A percentile compares a stretch with the other conserved stretches of the same genome.
Evolutionary conservation across 1,284 basidiomycete species (phyloP).

Genomic region (Agaricales sp.): DNA sequence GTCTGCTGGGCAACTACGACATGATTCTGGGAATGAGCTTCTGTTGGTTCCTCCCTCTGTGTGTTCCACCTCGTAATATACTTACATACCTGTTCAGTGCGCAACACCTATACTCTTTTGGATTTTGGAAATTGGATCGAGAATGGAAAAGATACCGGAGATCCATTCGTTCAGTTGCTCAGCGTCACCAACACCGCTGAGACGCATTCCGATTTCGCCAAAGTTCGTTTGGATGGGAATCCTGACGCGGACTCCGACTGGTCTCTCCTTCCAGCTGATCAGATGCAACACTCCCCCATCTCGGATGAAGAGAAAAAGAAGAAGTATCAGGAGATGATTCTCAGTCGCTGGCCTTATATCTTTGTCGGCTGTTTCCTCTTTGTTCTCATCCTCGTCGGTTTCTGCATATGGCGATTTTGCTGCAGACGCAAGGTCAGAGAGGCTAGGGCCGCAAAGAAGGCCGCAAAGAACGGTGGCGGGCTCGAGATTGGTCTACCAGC

Average conservation of each 20-base stretch:
- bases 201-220: slow-evolving; percentile 46
- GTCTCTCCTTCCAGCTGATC: slow-evolving; percentile 45
- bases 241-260: slow-evolving; percentile 36
- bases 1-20: slow-evolving; percentile 65
- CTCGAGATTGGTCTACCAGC: neutral
- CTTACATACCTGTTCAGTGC: slow-evolving; percentile 37
- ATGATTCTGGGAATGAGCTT: slow-evolving; percentile 78
- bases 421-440: slow-evolving; percentile 24
- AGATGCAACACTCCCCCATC: slow-evolving; percentile 56
- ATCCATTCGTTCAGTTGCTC: slow-evolving; percentile 48
- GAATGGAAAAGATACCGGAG: slow-evolving; percentile 21
- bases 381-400: slow-evolving; percentile 35
- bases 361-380: slow-evolving; percentile 50
- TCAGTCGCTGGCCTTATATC: slow-evolving; percentile 71
- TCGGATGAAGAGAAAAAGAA: slow-evolving; percentile 60
- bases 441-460: neutral
- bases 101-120: slow-evolving; percentile 53
- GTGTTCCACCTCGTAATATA: neutral
- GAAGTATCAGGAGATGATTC: slow-evolving; percentile 53
- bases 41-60: slow-evolving; percentile 30
- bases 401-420: slow-evolving; percentile 58
- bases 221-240: slow-evolving; percentile 39
- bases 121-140: slow-evolving; percentile 48
- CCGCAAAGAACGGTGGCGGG: neutral
- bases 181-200: slow-evolving; percentile 31